Evolutionary conservation across 176 grass and related monocot genomes (phyloP).

Genomic region (Avena sativa): DNA sequence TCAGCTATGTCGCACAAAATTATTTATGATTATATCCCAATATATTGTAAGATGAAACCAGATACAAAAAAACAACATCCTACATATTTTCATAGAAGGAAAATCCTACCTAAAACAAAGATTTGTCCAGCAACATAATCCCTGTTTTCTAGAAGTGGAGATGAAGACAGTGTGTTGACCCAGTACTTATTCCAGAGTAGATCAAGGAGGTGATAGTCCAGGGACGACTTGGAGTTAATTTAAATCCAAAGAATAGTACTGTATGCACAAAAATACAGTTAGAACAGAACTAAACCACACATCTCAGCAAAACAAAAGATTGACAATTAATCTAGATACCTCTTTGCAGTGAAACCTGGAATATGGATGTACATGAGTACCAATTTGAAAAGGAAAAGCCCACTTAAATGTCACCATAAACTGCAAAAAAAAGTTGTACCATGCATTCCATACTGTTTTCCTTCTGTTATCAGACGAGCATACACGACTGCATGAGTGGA

Average conservation of each 20-base stretch:
- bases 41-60: conserved; percentile 9
- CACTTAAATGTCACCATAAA: conserved; percentile 16
- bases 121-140: conserved; percentile 99
- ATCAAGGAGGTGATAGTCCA: conserved; percentile 93
- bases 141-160: conserved; percentile 89
- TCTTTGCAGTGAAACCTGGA: conserved; percentile 97
- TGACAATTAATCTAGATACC: conserved; percentile 28
- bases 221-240: conserved; percentile 94
- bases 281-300: conserved; percentile 30
- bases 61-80: background rate
- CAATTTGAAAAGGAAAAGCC: background rate
- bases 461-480: conserved; percentile 83
- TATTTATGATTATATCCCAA: background rate
- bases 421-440: conserved; percentile 60
- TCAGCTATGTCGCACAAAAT: conserved; percentile 63
- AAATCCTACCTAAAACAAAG: conserved; percentile 82
- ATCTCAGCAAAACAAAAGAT: background rate
- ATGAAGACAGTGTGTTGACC: conserved; percentile 97
- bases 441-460: conserved; percentile 91
- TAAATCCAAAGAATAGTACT: conserved; percentile 99
- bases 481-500: conserved; percentile 94
- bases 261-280: conserved; percentile 44
- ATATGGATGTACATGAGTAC: conserved; percentile 33
- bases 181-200: conserved; percentile 99
- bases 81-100: conserved; percentile 21